Evolutionary conservation across 129 eudicot species (phyloP), one percentile per base, ranked within the genome.

Genomic region (Cynara cardunculus): DNA sequence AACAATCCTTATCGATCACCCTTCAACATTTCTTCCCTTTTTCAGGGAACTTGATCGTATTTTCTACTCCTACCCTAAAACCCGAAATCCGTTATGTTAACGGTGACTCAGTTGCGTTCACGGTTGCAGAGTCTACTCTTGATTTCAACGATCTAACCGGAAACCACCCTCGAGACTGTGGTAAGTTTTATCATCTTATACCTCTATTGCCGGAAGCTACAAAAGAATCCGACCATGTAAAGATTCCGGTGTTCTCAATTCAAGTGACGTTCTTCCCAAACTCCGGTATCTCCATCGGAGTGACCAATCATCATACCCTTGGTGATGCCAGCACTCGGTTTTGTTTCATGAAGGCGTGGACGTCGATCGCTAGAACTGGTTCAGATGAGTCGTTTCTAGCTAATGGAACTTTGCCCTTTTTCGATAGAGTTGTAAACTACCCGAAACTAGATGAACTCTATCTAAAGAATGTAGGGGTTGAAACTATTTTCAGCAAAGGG

Each of bases 181-280:
- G 18, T 11, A 44, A 44, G 56, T 44, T 13, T 44, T 44, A 44
- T 44, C 56, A 44, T 44, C 56, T 44, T 14, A 44, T 44, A 10
- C 56, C 56, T 12, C n/a, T 44, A 34, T 44, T 14, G 16, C 26
- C 81, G 4, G 72, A 49, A 1, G 3, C 65, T 1, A 2, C 18
- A 8, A 81, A 80, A 14, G 70, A 12, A 9, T 30, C 25, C 5
- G 78, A 67, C 25, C 46, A 14, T 32, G 66, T 72, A 28, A 25
- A 35, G n/a, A 49, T 77, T 25, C 89, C 90, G 0, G 46, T 87
- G 14, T 19, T 89, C 5, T 81, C 84, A 7, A 25, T 89, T 1
- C 85, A 89, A 65, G 90, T 86, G 11, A 84, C 90, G 10, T 3
- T 86, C 0, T 86, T 86, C 69, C 90, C 92, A 0, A 80, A 85